Base-by-base conservation (phyloP, 2,329 filamentous ascomycete species). In the Hymenoscyphus occultus region DNA sequence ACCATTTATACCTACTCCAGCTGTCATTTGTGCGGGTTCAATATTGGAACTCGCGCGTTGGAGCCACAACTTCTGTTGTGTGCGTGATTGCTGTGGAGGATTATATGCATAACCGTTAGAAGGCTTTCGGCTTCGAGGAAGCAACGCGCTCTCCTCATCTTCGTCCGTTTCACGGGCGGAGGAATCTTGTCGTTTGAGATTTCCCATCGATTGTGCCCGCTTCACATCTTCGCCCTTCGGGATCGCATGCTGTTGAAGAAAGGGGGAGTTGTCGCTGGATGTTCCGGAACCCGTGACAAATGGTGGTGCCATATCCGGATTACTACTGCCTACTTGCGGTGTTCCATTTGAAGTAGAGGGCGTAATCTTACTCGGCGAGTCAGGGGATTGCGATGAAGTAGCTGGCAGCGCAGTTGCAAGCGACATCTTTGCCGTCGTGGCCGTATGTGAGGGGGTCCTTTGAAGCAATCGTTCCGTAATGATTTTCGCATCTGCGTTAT, bases 51-150 rank as follows among this genome's bases (percentile, higher is more conserved):
- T 90, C 39, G 88, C 89, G 45, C 90, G 84, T 73, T 92, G 89
- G 1, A 92, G 81, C 77, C 91, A 89, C 14, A 92, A 80, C 72
- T 92, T 92, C 75, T 92, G 89, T 76, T 92, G 89, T 0, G 88
- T 91, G 14, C 90, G 83, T 62, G 87, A 90, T 69, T 85, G 82
- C 65, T 86, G 74, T 1, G 71, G 69, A 3, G 71, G 71, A 32
- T 71, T 67, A 57, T 75, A 74, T 19, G 66, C 67, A 13, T 67
- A 61, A 6, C 60, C 65, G 5, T 68, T 72, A 16, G 70, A 70
- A 22, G 69, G 65, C 61, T 75, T 74, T 13, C 74, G 62, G 5
- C 71, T 71, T 22, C 79, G 79, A 32, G 81, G 82, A 3, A 81
- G 78, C 14, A 85, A 74, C 42, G 79, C 81, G 64, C 81, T 71